Conservation (phyloP, 495 filamentous ascomycete genomes). For the Hypoxylon rickii region DNA sequence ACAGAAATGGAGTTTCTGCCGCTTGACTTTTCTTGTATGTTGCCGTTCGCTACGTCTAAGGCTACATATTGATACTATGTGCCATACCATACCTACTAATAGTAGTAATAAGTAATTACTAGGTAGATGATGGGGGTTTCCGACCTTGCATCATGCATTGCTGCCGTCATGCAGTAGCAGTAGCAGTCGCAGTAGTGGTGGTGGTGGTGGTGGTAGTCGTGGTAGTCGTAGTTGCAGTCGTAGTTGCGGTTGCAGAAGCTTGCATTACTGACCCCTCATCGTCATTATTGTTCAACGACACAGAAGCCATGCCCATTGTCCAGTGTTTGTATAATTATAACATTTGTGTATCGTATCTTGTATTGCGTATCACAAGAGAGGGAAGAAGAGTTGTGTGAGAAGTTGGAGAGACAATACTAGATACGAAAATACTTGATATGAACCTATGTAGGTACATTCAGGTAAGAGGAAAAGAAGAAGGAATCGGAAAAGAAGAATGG, state of each 20-base stretch:
- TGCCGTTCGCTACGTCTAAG: too few relatives aligned
- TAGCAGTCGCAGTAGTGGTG: neutral
- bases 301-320: neutral
- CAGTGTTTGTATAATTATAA: neutral
- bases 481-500: neutral
- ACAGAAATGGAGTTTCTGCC: neutral
- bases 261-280: neutral
- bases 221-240: slow-evolving; percentile 14
- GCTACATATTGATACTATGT: too few relatives aligned
- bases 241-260: neutral
- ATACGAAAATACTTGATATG: too few relatives aligned
- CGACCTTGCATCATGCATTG: slow-evolving; percentile 35
- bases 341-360: too few relatives aligned
- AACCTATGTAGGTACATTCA: too few relatives aligned
- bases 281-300: neutral
- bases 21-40: slow-evolving; percentile 11
- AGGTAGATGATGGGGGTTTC: slow-evolving; percentile 26
- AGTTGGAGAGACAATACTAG: too few relatives aligned
- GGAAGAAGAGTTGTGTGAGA: too few relatives aligned
- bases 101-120: too few relatives aligned
- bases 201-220: too few relatives aligned
- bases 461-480: too few relatives aligned
- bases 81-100: too few relatives aligned
- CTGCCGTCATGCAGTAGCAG: slow-evolving; percentile 30
- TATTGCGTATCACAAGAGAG: too few relatives aligned